Evolutionary conservation across 139 green algal genomes (phyloP), one percentile per base, ranked within the genome.

Genomic region (Chlorella vulgaris): DNA sequence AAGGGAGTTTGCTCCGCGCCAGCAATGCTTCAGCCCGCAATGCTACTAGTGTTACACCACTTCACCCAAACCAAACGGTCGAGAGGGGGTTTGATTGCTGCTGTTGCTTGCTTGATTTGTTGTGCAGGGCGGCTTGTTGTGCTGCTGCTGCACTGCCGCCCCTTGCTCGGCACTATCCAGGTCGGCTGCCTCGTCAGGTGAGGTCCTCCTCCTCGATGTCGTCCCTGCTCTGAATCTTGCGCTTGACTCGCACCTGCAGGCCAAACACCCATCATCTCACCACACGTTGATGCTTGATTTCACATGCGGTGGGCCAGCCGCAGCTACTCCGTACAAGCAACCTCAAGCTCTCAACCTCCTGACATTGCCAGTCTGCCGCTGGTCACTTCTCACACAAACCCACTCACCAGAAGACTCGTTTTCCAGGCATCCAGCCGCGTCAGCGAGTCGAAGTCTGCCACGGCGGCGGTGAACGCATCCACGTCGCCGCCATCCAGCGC

Each of bases 391-490:
- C n/a, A n/a, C n/a, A n/a, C n/a, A n/a, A n/a, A n/a, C n/a, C n/a
- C n/a, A n/a, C n/a, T 81, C 47, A 94, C 81, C 88, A 95, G 82
- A 39, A 95, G 53, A n/a, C 73, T 83, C 3, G 92, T 95, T 87
- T 97, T 97, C 93, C 94, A 98, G 21, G 89, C 67, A 58, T 98
- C 95, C 74, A 99, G 86, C 28, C 95, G 89, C 1, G 90, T 96
- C 73, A 99, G 89, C 42, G 77, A 84, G 88, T 99, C 96, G 88
- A 91, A 99, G 80, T 99, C 94, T 4, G 89, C 86, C 4, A 99
- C 81, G 13, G 90, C 88, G 22, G 90, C 87, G 10, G 94, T 93
- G 78, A 99, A 99, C 47, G 84, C 87, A 7, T 94, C 81, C 39
- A 88, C 86, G 78, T 98, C 94, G 2, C 84, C 90, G 21, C 82